Evolutionary conservation across 345 rosid species (phyloP), one percentile per base, ranked within the genome.

Genomic region (Lumnitzera littorea): DNA sequence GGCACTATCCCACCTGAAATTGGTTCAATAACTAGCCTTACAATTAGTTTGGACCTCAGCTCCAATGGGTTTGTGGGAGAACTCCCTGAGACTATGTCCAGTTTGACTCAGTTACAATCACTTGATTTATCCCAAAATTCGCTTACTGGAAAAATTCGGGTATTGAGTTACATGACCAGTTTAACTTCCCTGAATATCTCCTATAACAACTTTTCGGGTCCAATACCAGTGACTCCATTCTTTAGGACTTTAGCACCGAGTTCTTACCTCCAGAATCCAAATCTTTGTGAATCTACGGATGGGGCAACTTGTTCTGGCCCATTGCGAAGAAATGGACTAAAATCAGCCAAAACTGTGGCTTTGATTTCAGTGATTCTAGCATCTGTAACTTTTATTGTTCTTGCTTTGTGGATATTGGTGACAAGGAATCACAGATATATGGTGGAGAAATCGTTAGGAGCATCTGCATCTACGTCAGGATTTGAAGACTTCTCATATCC

Each of bases 401-500:
- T 94, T 53, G 90, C 88, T 41, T 80, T 74, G 1, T 94, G 87
- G 87, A 79, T 79, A 55, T 43, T 87, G 62, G 70, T 86, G 53
- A 62, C 77, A n/a, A 64, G 96, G 52, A 89, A 82, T 63, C 85
- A 77, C 57, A 75, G 68, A 62, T 85, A 87, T 55, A 63, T 67
- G 53, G 69, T 67, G 4, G 84, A 84, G 50, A 92, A 87, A 68
- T 67, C 86, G 51, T 50, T 77, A 16, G 76, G 73, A 51, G 63
- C 67, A 14, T 80, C 73, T 16, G 67, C 77, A 5, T 68, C 81
- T 12, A 56, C 69, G 36, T 55, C 84, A 1, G 78, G 81, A 50
- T 74, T 79, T 15, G 98, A 94, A 50, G 99, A 94, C 62, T 89
- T 89, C 68, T 94, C 97, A 1, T 86, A 84, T 63, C 99, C 97